These are phyloP conservation scores for Aspergillus hiratsukae DNA, from an alignment of 2,329 filamentous ascomycete species.

Conservation along the genomic window DNA sequence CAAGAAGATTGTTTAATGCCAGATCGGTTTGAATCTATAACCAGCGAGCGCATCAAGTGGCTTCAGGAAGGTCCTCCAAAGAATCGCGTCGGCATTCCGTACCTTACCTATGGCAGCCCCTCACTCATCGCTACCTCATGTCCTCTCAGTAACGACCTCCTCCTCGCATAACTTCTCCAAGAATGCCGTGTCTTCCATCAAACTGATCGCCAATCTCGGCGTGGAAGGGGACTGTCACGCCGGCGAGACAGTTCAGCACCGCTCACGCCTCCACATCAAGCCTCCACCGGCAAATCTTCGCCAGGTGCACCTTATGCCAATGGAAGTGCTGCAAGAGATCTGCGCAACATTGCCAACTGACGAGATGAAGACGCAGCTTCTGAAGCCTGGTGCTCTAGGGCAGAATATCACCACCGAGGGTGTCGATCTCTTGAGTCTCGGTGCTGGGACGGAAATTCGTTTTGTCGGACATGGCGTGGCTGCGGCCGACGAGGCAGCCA, in stretches of 20 bases:
- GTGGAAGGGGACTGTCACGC: slow-evolving; percentile 11
- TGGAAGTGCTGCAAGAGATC: slow-evolving; percentile 1
- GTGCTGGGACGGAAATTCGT: slow-evolving; percentile 3
- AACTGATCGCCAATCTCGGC: slow-evolving; percentile 4
- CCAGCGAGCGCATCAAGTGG: too few species aligned
- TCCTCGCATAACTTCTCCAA: slow-evolving; percentile 8
- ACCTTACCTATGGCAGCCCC: background rate
- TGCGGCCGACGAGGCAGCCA: background rate
- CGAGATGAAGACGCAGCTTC: background rate
- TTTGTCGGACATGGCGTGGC: slow-evolving; percentile 1
- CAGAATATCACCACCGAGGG: slow-evolving; percentile 12
- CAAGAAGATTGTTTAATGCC: too few species aligned
- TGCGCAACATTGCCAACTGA: background rate
- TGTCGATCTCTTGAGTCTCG: slow-evolving; percentile 4
- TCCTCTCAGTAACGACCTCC: slow-evolving; percentile 6
- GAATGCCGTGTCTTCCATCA: slow-evolving; percentile 1
- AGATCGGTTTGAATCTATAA: too few species aligned
- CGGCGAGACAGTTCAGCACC: slow-evolving; percentile 10
- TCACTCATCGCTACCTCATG: background rate
- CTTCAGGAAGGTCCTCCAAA: too few species aligned
- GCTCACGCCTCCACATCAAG: slow-evolving; percentile 1
- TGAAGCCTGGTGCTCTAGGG: background rate
- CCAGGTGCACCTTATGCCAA: slow-evolving; percentile 9
- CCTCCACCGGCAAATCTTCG: slow-evolving; percentile 9
- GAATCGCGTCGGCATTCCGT: background rate